These are phyloP conservation scores for Tilletia walkeri DNA, from an alignment of 1,284 basidiomycete species.

Conservation along the genomic window DNA sequence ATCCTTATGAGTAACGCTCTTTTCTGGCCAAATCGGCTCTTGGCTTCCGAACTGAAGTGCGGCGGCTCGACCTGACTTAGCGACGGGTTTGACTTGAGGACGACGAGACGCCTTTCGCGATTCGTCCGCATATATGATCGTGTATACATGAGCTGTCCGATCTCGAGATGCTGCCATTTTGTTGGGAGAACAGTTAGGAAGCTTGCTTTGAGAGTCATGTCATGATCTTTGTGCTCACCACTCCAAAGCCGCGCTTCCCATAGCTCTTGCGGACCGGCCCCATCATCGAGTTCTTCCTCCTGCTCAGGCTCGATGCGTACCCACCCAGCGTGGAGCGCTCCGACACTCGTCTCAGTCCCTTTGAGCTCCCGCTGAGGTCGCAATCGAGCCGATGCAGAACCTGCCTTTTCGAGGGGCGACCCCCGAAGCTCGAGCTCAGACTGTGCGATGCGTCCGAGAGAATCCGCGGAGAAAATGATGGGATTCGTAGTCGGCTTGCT, in stretches of 20 bases:
- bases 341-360: constrained; percentile 29
- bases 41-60: not conserved
- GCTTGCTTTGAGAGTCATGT: not conserved
- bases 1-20: not conserved
- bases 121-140: not conserved
- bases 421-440: constrained; percentile 15
- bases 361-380: constrained; percentile 26
- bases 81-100: not conserved
- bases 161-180: constrained; percentile 8
- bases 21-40: constrained; percentile 7
- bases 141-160: constrained; percentile 1
- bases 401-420: not conserved
- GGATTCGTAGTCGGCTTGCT: not conserved
- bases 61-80: not conserved
- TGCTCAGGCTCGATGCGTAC: constrained; percentile 21
- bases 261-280: constrained; percentile 9
- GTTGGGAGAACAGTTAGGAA: constrained; percentile 22
- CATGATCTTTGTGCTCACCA: constrained; percentile 16
- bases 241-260: constrained; percentile 9
- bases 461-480: constrained; percentile 32
- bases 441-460: constrained; percentile 35
- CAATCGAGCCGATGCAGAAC: constrained; percentile 10
- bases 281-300: constrained; percentile 23
- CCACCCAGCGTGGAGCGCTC: constrained; percentile 25
- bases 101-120: not conserved